phyloP scores from a whole-genome alignment of 2,329 filamentous ascomycete genomes.

The Exophiala sp. region DNA sequence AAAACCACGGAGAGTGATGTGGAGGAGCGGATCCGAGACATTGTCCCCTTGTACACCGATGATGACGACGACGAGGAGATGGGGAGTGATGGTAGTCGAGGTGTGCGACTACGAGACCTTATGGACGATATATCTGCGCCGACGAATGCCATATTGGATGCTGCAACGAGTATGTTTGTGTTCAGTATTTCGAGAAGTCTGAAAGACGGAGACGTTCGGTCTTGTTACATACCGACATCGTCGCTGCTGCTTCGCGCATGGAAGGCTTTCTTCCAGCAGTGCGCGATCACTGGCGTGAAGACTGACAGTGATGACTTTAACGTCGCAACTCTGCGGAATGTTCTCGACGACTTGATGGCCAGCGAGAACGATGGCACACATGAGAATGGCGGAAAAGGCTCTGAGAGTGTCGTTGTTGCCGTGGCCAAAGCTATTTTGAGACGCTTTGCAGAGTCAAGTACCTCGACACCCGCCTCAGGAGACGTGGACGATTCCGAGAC shows the following conservation, averaged over 20 bases:
- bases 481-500: not conserved
- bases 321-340: not conserved
- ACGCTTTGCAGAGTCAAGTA: not conserved
- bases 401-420: not conserved
- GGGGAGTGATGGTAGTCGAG: not conserved
- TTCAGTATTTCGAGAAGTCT: not conserved
- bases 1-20: constrained; percentile 5
- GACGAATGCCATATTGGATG: constrained; percentile 5
- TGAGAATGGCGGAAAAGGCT: not conserved
- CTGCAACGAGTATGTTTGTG: constrained; percentile 14
- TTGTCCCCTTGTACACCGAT: constrained; percentile 4
- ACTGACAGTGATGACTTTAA: constrained; percentile 2
- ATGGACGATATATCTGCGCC: constrained; percentile 24
- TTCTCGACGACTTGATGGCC: constrained; percentile 1
- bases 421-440: constrained; percentile 15
- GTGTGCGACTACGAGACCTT: constrained; percentile 11
- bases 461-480: not conserved
- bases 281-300: constrained; percentile 10
- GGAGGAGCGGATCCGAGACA: constrained; percentile 3
- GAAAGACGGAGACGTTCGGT: not conserved
- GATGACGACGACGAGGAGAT: not conserved
- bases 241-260: constrained; percentile 22
- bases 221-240: constrained; percentile 13
- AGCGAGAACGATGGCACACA: not conserved
- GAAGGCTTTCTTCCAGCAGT: constrained; percentile 20